Evolutionary conservation across 495 filamentous ascomycete species (phyloP).

Genomic region (Chaetomium fimeti): DNA sequence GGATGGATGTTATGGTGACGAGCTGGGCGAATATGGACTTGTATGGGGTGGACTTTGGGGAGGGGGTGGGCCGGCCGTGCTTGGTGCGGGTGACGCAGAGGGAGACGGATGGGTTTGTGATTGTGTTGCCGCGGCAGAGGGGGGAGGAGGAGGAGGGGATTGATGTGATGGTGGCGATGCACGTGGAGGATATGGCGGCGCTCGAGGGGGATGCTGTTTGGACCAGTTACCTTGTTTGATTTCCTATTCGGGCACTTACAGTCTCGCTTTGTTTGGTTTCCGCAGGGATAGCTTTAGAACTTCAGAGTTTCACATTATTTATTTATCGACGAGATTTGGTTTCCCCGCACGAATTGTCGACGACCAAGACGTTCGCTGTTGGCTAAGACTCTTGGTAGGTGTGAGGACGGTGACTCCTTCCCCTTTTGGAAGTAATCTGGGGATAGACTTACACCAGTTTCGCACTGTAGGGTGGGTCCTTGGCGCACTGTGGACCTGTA

Average conservation of each 20-base stretch:
- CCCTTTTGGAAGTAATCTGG: background rate
- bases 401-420: background rate
- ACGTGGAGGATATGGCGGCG: background rate
- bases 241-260: too few species aligned
- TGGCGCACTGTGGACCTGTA: too few species aligned
- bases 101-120: background rate
- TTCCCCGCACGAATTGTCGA: background rate
- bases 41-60: background rate
- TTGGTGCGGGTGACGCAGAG: background rate
- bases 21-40: background rate
- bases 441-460: background rate
- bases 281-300: background rate
- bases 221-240: background rate
- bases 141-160: background rate
- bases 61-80: background rate
- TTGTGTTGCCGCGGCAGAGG: background rate
- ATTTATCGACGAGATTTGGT: background rate
- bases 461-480: too few species aligned
- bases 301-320: background rate
- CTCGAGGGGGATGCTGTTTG: slow-evolving; percentile 1
- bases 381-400: background rate
- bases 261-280: too few species aligned
- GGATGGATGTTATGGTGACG: background rate
- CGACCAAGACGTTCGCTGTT: background rate
- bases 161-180: background rate